phyloP scores from a whole-genome alignment of 139 green algal genomes.

The Raphidocelis subcapitata region DNA sequence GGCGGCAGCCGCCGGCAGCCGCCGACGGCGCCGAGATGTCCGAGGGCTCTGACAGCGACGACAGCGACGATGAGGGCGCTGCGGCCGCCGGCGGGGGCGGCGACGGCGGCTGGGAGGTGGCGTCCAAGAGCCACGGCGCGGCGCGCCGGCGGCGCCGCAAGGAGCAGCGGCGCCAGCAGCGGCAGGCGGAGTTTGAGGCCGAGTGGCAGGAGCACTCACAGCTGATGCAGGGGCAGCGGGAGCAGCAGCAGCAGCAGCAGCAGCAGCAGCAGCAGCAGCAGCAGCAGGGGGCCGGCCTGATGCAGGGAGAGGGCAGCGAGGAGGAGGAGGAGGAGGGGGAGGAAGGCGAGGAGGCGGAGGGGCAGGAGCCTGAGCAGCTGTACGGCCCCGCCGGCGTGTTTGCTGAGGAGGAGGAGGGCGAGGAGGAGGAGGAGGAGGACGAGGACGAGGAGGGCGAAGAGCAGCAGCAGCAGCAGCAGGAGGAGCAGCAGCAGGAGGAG shows the following conservation, averaged over 20 bases:
- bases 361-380: slow-evolving; percentile 11
- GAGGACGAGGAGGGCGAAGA: background rate
- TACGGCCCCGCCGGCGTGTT: background rate
- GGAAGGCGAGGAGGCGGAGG: slow-evolving; percentile 1
- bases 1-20: background rate
- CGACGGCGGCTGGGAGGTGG: slow-evolving; percentile 52
- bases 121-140: slow-evolving; percentile 38
- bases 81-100: slow-evolving; percentile 27
- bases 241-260: slow-evolving; percentile 12
- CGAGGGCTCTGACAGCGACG: too few relatives aligned
- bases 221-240: slow-evolving; percentile 3
- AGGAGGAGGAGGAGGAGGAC: background rate
- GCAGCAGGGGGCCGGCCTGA: background rate
- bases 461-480: background rate
- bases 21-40: too few relatives aligned
- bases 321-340: slow-evolving; percentile 9
- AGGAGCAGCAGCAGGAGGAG: slow-evolving; percentile 18
- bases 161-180: slow-evolving; percentile 7
- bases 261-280: slow-evolving; percentile 5
- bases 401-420: background rate
- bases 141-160: slow-evolving; percentile 35
- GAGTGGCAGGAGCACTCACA: slow-evolving; percentile 20
- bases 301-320: background rate
- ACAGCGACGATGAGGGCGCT: background rate
- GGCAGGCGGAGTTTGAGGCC: slow-evolving; percentile 29